Percentiles rank a stretch among this genome's conserved stretches.
These are phyloP conservation scores for Kwoniella botswanensis DNA, from an alignment of 768 basidiomycete species.

Conservation along the genomic window DNA sequence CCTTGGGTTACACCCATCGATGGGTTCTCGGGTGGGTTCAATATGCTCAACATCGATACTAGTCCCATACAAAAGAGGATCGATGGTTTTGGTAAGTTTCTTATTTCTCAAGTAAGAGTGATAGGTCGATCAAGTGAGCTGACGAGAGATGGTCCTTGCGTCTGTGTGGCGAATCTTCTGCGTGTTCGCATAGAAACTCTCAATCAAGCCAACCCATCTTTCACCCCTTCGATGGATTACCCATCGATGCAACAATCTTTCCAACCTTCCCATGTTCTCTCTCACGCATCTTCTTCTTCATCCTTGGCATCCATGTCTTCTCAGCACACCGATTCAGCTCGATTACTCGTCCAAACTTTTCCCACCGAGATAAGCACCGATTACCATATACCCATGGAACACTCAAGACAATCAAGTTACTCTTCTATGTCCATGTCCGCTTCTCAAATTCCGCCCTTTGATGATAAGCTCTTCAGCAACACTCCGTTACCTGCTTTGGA, in stretches of 20 bases:
- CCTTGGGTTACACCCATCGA: conserved; percentile 7
- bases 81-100: conserved; percentile 8
- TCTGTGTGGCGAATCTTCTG: not conserved
- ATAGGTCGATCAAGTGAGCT: not conserved
- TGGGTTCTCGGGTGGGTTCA: conserved; percentile 5
- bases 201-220: not conserved
- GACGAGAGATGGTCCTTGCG: conserved; percentile 1
- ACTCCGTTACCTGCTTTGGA: conserved; percentile 10
- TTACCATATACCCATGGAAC: conserved; percentile 5
- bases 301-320: conserved; percentile 33
- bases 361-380: conserved; percentile 12
- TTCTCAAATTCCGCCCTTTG: not conserved
- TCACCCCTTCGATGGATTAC: conserved; percentile 9
- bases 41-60: conserved; percentile 7
- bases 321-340: conserved; percentile 1
- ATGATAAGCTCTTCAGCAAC: conserved; percentile 1
- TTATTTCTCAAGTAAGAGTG: not conserved
- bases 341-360: conserved; percentile 29
- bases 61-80: conserved; percentile 7
- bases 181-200: not conserved
- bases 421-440: conserved; percentile 17
- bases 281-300: conserved; percentile 29
- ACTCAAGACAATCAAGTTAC: conserved; percentile 31
- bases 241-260: not conserved
- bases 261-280: conserved; percentile 17